Percentiles rank a stretch among this genome's conserved stretches.
phyloP scores from a whole-genome alignment of 2,329 filamentous ascomycete genomes.

The Ramularia endophylla region DNA sequence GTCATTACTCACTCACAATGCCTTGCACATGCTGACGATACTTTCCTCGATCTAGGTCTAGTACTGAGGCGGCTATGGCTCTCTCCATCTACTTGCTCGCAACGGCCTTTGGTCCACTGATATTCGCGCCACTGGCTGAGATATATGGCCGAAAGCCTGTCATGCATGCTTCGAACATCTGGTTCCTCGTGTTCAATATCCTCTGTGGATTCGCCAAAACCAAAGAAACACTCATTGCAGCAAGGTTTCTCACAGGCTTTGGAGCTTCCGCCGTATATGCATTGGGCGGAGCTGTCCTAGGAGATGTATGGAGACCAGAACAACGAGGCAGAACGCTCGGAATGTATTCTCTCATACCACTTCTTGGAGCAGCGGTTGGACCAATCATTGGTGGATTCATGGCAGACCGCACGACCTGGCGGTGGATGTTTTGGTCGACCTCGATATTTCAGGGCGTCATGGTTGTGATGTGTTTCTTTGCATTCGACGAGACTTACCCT shows the following conservation, averaged over 20 bases:
- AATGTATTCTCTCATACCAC: constrained; percentile 15
- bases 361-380: constrained; percentile 16
- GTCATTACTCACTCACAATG: too few relatives aligned
- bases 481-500: constrained; percentile 35
- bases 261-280: constrained; percentile 39
- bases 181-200: constrained; percentile 49
- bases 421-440: constrained; percentile 42
- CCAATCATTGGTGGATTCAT: constrained; percentile 34
- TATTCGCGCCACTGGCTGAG: constrained; percentile 30
- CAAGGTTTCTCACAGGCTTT: constrained; percentile 45
- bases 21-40: too few relatives aligned
- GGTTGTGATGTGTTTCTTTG: constrained; percentile 24
- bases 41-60: too few relatives aligned
- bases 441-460: constrained; percentile 27
- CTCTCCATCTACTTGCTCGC: constrained; percentile 18
- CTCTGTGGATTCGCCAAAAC: constrained; percentile 40
- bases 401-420: constrained; percentile 32
- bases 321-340: constrained; percentile 15
- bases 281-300: constrained; percentile 18
- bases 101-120: constrained; percentile 16
- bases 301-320: constrained; percentile 16
- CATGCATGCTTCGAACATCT: constrained; percentile 41
- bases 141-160: constrained; percentile 42
- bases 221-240: constrained; percentile 39
- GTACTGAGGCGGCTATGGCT: constrained; percentile 15